A percentile compares a stretch with the other conserved stretches of the same genome.
phyloP scores from a whole-genome alignment of 1,139 yeast species.

The Torulaspora globosa region DNA sequence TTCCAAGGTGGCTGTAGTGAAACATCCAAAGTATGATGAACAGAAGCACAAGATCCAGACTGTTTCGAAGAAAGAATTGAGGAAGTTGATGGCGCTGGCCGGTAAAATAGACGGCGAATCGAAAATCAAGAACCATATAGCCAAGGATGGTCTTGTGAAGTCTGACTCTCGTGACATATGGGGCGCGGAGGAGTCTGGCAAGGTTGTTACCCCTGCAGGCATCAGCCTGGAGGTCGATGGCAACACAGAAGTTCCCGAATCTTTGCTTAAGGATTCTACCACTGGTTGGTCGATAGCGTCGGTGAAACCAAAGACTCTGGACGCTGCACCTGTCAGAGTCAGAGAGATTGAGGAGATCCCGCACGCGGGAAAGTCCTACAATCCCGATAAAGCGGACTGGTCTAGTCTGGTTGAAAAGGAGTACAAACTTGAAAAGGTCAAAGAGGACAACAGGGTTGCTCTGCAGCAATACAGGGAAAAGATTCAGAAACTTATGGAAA shows the following conservation, averaged over 20 bases:
- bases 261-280: constrained; percentile 42
- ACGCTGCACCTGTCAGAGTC: constrained; percentile 49
- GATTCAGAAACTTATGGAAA: constrained; percentile 60
- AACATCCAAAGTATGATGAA: constrained; percentile 34
- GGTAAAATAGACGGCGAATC: constrained; percentile 65
- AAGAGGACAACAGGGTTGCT: constrained; percentile 60
- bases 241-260: constrained; percentile 39
- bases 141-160: constrained; percentile 58
- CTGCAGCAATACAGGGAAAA: constrained; percentile 59
- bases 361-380: constrained; percentile 87
- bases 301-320: constrained; percentile 54
- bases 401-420: constrained; percentile 63
- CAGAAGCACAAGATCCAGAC: constrained; percentile 51
- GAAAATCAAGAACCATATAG: constrained; percentile 49
- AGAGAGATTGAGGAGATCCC: constrained; percentile 52
- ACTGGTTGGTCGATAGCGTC: constrained; percentile 52
- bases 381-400: constrained; percentile 88
- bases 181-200: constrained; percentile 42
- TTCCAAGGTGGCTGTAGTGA: constrained; percentile 72
- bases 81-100: constrained; percentile 68
- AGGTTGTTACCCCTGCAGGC: constrained; percentile 31
- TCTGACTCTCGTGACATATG: constrained; percentile 61
- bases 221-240: constrained; percentile 25
- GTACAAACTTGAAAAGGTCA: constrained; percentile 58
- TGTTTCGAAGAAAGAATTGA: constrained; percentile 63